Conservation (phyloP, 1,284 basidiomycete genomes). For the Tilletia horrida region DNA sequence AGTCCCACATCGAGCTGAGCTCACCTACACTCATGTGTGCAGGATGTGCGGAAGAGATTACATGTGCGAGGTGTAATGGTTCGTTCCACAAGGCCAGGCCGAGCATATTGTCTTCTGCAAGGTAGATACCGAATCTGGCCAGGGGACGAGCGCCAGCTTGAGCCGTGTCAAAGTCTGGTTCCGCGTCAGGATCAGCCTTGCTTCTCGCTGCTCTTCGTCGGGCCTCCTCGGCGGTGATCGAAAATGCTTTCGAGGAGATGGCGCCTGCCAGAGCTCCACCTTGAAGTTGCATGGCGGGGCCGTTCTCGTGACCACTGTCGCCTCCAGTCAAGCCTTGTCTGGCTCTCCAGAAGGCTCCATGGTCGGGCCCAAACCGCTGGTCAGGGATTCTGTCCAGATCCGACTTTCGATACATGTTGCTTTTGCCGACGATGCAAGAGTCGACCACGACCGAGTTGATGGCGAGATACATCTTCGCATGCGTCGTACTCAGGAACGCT, state of each 20-base stretch:
- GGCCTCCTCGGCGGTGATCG: slow-evolving; percentile 11
- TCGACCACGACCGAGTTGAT: slow-evolving; percentile 82
- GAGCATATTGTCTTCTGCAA: slow-evolving; percentile 55
- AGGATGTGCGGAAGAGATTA: slow-evolving; percentile 37
- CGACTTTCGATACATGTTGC: slow-evolving; percentile 85
- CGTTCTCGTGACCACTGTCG: slow-evolving; percentile 3
- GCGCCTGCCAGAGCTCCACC: slow-evolving; percentile 16
- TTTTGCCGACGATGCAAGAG: slow-evolving; percentile 96
- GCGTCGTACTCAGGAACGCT: slow-evolving; percentile 91
- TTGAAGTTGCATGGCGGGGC: slow-evolving; percentile 28
- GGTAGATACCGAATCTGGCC: slow-evolving; percentile 52
- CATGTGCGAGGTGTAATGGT: slow-evolving; percentile 43
- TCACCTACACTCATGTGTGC: slow-evolving; percentile 51
- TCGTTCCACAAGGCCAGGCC: slow-evolving; percentile 47
- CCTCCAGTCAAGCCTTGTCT: slow-evolving; percentile 23
- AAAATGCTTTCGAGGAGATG: slow-evolving; percentile 19
- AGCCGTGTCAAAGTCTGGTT: slow-evolving; percentile 22
- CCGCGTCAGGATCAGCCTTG: slow-evolving; percentile 25
- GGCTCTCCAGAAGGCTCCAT: slow-evolving; percentile 26
- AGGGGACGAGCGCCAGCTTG: slow-evolving; percentile 37
- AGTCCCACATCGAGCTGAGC: slow-evolving; percentile 47
- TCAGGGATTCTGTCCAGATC: slow-evolving; percentile 66
- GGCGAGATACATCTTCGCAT: slow-evolving; percentile 98
- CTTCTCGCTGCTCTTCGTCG: background rate
- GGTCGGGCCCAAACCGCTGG: slow-evolving; percentile 43